phyloP scores from a whole-genome alignment of 2,329 filamentous ascomycete species.

The Monosporascus sp. region DNA sequence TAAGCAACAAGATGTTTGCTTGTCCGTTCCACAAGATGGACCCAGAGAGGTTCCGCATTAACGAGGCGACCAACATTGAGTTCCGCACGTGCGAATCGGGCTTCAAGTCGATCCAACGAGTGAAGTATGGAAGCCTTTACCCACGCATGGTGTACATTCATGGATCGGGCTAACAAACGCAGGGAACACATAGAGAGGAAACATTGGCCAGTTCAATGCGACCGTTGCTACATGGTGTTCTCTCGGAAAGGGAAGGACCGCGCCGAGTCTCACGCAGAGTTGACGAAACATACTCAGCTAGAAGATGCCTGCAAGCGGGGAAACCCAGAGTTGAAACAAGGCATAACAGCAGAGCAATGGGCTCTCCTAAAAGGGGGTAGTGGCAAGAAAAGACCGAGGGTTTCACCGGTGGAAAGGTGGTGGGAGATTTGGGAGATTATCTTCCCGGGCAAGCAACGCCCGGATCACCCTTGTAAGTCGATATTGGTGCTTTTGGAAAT shows the following conservation, averaged over 20 bases:
- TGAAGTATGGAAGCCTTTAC: slow-evolving; percentile 2
- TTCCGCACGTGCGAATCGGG: slow-evolving; percentile 7
- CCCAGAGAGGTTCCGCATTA: slow-evolving; percentile 3
- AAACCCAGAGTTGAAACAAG: background rate
- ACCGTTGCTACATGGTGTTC: slow-evolving; percentile 5
- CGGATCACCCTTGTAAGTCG: slow-evolving; percentile 7
- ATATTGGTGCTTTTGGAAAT: background rate
- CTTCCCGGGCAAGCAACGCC: slow-evolving; percentile 1
- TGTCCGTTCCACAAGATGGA: slow-evolving; percentile 9
- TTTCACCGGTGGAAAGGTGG: slow-evolving; percentile 7
- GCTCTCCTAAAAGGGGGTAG: slow-evolving; percentile 4
- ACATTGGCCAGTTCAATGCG: slow-evolving; percentile 6
- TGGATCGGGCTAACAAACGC: background rate
- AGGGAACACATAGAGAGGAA: slow-evolving; percentile 9
- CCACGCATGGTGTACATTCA: no score
- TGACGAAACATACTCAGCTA: slow-evolving; percentile 3
- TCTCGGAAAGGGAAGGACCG: slow-evolving; percentile 1
- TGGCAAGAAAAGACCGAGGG: slow-evolving; percentile 5
- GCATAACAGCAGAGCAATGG: slow-evolving; percentile 6
- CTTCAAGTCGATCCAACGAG: slow-evolving; percentile 6
- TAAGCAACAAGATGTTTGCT: background rate
- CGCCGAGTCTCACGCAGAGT: slow-evolving; percentile 2
- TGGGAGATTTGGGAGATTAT: slow-evolving; percentile 7
- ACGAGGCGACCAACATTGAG: slow-evolving; percentile 1
- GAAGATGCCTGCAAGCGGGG: slow-evolving; percentile 1